Conservation (phyloP, 2,329 filamentous ascomycete species). For the Tolypocladium guangdongense region DNA sequence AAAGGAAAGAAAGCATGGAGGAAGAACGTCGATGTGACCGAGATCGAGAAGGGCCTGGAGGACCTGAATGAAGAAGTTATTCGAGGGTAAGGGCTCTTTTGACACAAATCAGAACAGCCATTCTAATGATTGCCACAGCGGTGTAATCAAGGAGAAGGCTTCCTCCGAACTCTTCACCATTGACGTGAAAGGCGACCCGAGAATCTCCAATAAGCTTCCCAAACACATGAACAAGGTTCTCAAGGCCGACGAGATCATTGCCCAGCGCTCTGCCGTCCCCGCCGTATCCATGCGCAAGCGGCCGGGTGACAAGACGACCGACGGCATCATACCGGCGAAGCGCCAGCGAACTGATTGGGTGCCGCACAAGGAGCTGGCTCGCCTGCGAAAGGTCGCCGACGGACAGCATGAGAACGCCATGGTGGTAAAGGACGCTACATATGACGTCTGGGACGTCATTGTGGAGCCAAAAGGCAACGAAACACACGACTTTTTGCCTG, state of each 20-base stretch:
- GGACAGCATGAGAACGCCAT: constrained; percentile 49
- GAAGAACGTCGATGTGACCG: constrained; percentile 91
- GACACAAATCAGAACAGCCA: not conserved
- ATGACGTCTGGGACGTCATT: constrained; percentile 66
- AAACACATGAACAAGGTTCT: constrained; percentile 65
- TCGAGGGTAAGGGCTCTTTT: constrained; percentile 51
- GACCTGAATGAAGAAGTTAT: constrained; percentile 83
- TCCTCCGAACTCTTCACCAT: constrained; percentile 78
- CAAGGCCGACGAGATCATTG: constrained; percentile 86
- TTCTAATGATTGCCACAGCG: constrained; percentile 39
- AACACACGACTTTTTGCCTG: constrained; percentile 49
- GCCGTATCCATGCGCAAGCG: constrained; percentile 73
- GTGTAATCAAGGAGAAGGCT: constrained; percentile 71
- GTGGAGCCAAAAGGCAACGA: constrained; percentile 25
- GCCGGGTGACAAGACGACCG: constrained; percentile 53
- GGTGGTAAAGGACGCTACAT: constrained; percentile 49
- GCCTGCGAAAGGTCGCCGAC: constrained; percentile 69
- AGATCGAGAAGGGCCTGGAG: constrained; percentile 73
- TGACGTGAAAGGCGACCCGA: constrained; percentile 61
- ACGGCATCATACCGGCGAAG: constrained; percentile 67
- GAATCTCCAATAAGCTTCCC: constrained; percentile 52
- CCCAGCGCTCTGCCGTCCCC: constrained; percentile 69
- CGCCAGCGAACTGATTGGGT: constrained; percentile 69
- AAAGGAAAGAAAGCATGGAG: constrained; percentile 99
- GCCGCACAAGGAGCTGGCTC: constrained; percentile 70